Evolutionary conservation across 495 filamentous ascomycete genomes (phyloP), one percentile per base, ranked within the genome.

Genomic region (Aspergillus panamensis): DNA sequence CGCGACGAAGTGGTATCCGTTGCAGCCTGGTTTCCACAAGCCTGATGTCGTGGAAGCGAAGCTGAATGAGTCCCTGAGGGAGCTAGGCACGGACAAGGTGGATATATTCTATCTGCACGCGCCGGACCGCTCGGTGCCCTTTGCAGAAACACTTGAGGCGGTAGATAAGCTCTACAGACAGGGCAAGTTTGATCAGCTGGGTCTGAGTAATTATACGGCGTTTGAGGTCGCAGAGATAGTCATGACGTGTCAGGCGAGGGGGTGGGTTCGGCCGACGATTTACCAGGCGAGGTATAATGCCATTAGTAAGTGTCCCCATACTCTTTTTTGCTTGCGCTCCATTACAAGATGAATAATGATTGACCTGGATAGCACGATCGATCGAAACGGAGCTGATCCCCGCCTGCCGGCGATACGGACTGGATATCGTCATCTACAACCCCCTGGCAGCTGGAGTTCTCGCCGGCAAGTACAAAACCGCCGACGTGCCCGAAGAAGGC

Each of bases 31-130:
- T 2, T 69, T 59, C 0, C 88, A 95, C 69, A 80, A 82, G 54
- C 76, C 81, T 2, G 80, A 82, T 9, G 73, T 78, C 52, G 66
- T 96, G 8, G 76, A 78, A 17, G 79, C 83, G 69, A 79, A 81
- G 3, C 70, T 92, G 17, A 79, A 87, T 52, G 80, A 67, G 16
- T 87, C 82, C 17, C 69, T 96, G 60, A 82, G 76, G 57, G 89
- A 92, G 67, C 70, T 96, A 32, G 82, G 82, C 7, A 86, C 89
- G 0, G 84, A 95, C 44, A 77, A 73, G 45, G 88, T 96, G 0
- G 93, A 97, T 68, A 89, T 95, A 48, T 88, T 89, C 71, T 96
- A 96, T 59, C 78, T 96, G 8, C 92, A 96, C 69, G 91, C 90
- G 3, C 80, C 92, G 3, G 92, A 96, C 69, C 83, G 90, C 8